Evolutionary conservation across 768 basidiomycete species (phyloP).

Genomic region (Xerocomus potaroensis): DNA sequence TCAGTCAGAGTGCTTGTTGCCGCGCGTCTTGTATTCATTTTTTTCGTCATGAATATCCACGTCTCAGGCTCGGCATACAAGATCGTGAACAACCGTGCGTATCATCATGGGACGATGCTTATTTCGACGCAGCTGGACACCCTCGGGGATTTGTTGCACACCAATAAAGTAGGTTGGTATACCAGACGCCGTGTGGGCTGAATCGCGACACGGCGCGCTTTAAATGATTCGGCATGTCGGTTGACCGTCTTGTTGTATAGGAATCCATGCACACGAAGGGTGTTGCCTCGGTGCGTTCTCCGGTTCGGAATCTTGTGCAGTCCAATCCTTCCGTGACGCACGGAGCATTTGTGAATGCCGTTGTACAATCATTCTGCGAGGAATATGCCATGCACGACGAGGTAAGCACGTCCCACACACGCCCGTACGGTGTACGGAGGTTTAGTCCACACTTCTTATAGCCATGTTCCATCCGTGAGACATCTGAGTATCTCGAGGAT

Average conservation of each 20-base stretch:
- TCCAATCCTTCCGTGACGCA: constrained; percentile 54
- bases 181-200: background rate
- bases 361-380: constrained; percentile 61
- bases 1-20: background rate
- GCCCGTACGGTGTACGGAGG: background rate
- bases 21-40: background rate
- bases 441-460: constrained; percentile 18
- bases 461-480: constrained; percentile 44
- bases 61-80: constrained; percentile 98
- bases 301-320: constrained; percentile 77
- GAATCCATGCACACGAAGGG: constrained; percentile 79
- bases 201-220: background rate
- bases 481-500: constrained; percentile 39
- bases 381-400: constrained; percentile 45
- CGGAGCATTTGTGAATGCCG: constrained; percentile 63
- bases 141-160: constrained; percentile 67
- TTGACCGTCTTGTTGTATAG: constrained; percentile 36
- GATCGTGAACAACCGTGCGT: constrained; percentile 83
- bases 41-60: constrained; percentile 38
- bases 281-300: constrained; percentile 87
- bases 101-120: constrained; percentile 99
- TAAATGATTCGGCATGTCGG: background rate
- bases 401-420: constrained; percentile 16
- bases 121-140: constrained; percentile 73
- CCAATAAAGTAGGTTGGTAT: constrained; percentile 50